Evolutionary conservation across 768 basidiomycete genomes (phyloP).

Genomic region (Chalciporus sphaerocephalus): DNA sequence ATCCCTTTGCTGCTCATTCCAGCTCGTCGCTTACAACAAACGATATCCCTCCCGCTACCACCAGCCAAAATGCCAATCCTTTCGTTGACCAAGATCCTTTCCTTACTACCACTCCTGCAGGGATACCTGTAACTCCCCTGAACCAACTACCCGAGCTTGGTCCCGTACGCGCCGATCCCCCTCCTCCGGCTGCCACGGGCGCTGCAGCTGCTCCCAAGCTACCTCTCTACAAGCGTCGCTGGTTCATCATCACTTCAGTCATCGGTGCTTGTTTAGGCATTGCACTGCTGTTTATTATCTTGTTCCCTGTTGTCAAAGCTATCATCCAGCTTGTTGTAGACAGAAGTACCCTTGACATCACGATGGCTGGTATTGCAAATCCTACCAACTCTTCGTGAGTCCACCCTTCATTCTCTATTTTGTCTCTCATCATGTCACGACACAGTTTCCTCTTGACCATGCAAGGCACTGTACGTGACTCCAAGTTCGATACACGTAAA

Average conservation of each 20-base stretch:
- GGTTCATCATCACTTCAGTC: conserved; percentile 58
- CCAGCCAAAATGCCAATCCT: conserved; percentile 1
- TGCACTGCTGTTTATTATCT: conserved; percentile 58
- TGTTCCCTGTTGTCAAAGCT: conserved; percentile 65
- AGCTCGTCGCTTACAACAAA: conserved; percentile 16
- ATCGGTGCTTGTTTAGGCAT: conserved; percentile 52
- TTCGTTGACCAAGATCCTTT: conserved; percentile 9
- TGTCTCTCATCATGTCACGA: conserved; percentile 4
- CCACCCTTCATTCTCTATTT: too few relatives aligned
- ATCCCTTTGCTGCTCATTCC: conserved; percentile 6
- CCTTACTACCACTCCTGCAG: conserved; percentile 7
- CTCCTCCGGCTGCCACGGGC: not conserved
- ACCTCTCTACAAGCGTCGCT: conserved; percentile 58
- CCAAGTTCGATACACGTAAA: not conserved
- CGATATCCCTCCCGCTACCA: conserved; percentile 3
- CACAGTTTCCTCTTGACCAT: conserved; percentile 49
- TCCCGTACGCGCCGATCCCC: not conserved
- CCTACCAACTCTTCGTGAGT: conserved; percentile 58
- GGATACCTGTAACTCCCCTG: not conserved
- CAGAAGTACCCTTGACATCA: conserved; percentile 48
- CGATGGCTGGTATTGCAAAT: conserved; percentile 45
- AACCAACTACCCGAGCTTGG: not conserved
- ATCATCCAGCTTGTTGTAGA: conserved; percentile 65
- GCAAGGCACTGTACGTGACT: conserved; percentile 46
- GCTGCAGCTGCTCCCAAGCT: conserved; percentile 12